phyloP scores from a whole-genome alignment of 2,329 filamentous ascomycete genomes.

The Verticillium tricorpus region DNA sequence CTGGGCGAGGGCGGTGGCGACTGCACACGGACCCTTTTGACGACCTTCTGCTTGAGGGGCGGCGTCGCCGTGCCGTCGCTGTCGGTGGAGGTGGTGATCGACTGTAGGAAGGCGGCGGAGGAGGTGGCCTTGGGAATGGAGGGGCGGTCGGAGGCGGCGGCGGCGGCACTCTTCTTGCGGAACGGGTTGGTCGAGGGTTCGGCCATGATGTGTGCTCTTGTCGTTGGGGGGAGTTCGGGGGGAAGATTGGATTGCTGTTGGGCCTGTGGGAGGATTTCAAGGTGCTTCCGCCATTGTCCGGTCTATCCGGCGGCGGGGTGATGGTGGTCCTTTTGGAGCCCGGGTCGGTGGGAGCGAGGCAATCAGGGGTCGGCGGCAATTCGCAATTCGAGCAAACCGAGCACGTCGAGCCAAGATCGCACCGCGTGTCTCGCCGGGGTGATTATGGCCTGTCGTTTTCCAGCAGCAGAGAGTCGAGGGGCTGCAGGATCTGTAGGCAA shows the following conservation, averaged over 20 bases:
- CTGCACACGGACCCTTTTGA: constrained; percentile 64
- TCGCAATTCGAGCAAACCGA: not conserved
- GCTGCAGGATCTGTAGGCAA: not conserved
- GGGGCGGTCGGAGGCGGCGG: constrained; percentile 4
- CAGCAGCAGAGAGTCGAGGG: not conserved
- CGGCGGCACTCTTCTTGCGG: constrained; percentile 34
- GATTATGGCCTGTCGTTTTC: not conserved
- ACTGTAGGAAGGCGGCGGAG: constrained; percentile 20
- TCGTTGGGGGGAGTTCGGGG: constrained; percentile 1
- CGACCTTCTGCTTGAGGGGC: constrained; percentile 41
- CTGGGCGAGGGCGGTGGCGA: constrained; percentile 55
- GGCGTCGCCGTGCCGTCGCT: constrained; percentile 12
- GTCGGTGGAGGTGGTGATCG: constrained; percentile 21
- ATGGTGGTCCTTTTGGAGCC: not conserved
- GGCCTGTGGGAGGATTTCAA: not conserved
- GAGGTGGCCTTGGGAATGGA: constrained; percentile 17
- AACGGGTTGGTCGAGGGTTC: constrained; percentile 47
- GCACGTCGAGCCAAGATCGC: not conserved
- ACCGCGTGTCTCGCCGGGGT: not conserved
- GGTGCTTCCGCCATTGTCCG: constrained; percentile 4
- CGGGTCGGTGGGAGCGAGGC: not conserved
- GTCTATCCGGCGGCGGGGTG: constrained; percentile 8
- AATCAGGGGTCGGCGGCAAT: not conserved
- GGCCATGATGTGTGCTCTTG: constrained; percentile 25
- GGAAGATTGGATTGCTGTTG: not conserved